phyloP scores from a whole-genome alignment of 2,329 filamentous ascomycete genomes.

The Arthrobotrys sphaeroides region DNA sequence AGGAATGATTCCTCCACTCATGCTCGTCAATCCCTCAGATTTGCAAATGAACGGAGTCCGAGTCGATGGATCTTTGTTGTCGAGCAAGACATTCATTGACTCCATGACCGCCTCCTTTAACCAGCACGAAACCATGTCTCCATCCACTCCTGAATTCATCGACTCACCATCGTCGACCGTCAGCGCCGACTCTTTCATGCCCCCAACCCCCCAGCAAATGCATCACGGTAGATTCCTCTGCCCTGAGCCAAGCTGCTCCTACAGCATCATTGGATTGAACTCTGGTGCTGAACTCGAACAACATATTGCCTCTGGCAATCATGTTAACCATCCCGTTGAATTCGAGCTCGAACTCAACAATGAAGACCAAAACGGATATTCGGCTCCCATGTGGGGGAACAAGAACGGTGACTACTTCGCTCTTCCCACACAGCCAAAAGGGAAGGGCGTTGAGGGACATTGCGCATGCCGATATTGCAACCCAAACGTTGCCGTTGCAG shows the following conservation, averaged over 20 bases:
- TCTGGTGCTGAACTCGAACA: slow-evolving; percentile 46
- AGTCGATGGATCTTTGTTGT: slow-evolving; percentile 46
- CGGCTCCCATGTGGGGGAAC: slow-evolving; percentile 41
- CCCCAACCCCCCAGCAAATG: slow-evolving; percentile 44
- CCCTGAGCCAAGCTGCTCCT: slow-evolving; percentile 48
- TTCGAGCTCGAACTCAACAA: slow-evolving; percentile 49
- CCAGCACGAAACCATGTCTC: slow-evolving; percentile 46
- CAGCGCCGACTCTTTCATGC: slow-evolving; percentile 51
- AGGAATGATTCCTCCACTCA: slow-evolving; percentile 50
- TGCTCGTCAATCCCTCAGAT: slow-evolving; percentile 50
- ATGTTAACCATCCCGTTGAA: slow-evolving; percentile 45
- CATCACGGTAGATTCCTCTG: slow-evolving; percentile 47
- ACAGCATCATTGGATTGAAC: slow-evolving; percentile 42
- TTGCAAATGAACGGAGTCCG: slow-evolving; percentile 49
- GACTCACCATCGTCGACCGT: slow-evolving; percentile 47
- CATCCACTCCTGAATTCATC: slow-evolving; percentile 52
- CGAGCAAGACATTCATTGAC: slow-evolving; percentile 52
- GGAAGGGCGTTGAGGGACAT: slow-evolving; percentile 33
- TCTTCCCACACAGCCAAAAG: slow-evolving; percentile 45
- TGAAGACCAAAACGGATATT: slow-evolving; percentile 40
- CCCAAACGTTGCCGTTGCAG: slow-evolving; percentile 9
- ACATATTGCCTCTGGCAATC: slow-evolving; percentile 41
- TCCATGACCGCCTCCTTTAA: slow-evolving; percentile 51
- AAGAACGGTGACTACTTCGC: slow-evolving; percentile 45
- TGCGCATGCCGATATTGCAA: slow-evolving; percentile 51